Conservation (phyloP, 2,329 filamentous ascomycete genomes). For the Fusarium lyarnte region DNA sequence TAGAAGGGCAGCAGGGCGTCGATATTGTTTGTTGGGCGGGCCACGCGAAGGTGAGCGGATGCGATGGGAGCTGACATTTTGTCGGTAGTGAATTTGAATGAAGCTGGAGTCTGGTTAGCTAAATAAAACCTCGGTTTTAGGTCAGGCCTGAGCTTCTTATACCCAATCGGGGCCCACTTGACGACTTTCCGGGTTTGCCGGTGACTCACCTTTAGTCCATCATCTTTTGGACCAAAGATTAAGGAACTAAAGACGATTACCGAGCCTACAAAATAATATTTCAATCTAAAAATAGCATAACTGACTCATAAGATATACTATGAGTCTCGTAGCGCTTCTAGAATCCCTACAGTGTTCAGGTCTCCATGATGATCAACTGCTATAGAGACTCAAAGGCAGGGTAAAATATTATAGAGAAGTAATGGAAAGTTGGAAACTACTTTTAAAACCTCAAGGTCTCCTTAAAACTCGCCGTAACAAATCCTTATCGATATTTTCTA, state of each 20-base stretch:
- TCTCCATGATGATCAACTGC: neutral
- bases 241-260: neutral
- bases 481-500: rapidly evolving
- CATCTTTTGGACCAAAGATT: neutral
- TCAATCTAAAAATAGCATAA: rapidly evolving
- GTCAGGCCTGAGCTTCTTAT: neutral
- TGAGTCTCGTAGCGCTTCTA: rapidly evolving
- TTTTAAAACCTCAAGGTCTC: neutral
- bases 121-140: neutral
- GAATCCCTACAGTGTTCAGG: too few relatives aligned
- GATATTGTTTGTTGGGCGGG: neutral
- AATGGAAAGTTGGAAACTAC: neutral
- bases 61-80: neutral
- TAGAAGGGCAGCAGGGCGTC: neutral
- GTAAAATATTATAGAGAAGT: too few relatives aligned
- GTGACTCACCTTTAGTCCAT: neutral
- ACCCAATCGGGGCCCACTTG: neutral
- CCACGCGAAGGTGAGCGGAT: neutral
- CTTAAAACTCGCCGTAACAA: rapidly evolving
- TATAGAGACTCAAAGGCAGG: too few relatives aligned
- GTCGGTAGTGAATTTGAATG: neutral
- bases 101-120: neutral
- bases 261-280: neutral
- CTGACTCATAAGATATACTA: rapidly evolving
- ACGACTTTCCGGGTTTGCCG: neutral